Evolutionary conservation across 306 rosid species (phyloP).

Genomic region (Dryas octopetala): DNA sequence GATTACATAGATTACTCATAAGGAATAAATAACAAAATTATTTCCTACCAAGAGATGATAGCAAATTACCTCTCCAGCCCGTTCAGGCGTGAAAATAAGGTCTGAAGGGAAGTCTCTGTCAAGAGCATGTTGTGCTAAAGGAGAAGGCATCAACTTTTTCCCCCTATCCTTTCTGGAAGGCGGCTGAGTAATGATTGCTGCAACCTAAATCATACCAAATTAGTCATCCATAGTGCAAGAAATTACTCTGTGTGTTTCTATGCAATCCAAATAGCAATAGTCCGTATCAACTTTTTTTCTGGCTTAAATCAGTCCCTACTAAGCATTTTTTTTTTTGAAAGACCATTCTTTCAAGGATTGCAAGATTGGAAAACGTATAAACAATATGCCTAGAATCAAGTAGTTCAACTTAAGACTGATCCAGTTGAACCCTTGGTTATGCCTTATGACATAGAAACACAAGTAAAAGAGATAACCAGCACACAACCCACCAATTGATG

Average conservation of each 20-base stretch:
- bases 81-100: conserved; percentile 73
- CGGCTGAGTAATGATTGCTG: conserved; percentile 91
- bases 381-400: neutral
- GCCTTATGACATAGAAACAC: neutral
- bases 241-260: neutral
- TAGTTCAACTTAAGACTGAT: neutral
- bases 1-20: neutral
- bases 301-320: neutral
- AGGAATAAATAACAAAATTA: neutral
- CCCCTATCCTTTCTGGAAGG: conserved; percentile 84
- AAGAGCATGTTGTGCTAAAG: conserved; percentile 75
- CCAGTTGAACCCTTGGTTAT: neutral
- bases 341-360: neutral
- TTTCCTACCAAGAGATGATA: conserved; percentile 1
- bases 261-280: neutral
- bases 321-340: neutral
- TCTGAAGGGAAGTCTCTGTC: conserved; percentile 72
- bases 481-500: neutral
- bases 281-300: neutral
- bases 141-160: conserved; percentile 64
- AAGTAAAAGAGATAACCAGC: neutral
- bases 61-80: conserved; percentile 66
- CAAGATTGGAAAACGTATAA: neutral
- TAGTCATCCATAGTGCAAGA: neutral
- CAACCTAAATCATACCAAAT: conserved; percentile 51